Evolutionary conservation across 2,329 filamentous ascomycete genomes (phyloP), one percentile per base, ranked within the genome.

Genomic region (Lachnellula willkommii): DNA sequence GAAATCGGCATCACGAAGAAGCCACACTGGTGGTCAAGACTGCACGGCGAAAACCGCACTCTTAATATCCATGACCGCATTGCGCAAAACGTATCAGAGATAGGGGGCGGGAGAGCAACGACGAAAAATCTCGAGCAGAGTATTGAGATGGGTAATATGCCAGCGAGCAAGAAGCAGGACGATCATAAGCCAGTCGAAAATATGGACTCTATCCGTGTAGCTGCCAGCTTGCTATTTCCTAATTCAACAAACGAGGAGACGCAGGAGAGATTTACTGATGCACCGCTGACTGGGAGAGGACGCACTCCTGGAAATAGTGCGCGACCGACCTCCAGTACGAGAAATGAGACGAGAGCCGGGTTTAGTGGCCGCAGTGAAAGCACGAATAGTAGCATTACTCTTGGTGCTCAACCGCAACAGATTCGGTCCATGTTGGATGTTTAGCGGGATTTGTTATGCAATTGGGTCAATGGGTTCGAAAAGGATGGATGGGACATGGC

Each of bases 21-120:
- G 66, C 86, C 86, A 0, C 77, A 77, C 5, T 89, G 86, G 86
- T 89, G 86, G 86, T 75, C 73, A 17, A 77, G 80, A 43, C 28
- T 65, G 1, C 57, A 68, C 35, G 54, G 57, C 5, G 48, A 66
- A 12, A 61, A 61, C 17, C 43, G 43, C 5, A 61, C 67, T 35
- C 55, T 69, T 26, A 66, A 62, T 51, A 61, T 68, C 5, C 69
- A 71, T 32, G 64, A 70, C 14, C 64, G 63, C 20, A 64, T 71
- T 36, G 62, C 61, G 0, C 59, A 64, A 36, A 69, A 75, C 57
- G 66, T 71, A 2, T 54, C 49, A 2, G 70, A 76, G 43, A 65
- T 73, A 36, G 70, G 68, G 5, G 71, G 70, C 35, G 69, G 60
- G 12, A 51, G 15, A 36, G 60, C 68, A 5, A 69, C 69, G 8